Conservation (phyloP, 768 basidiomycete genomes). For the Lentinula lateritia region DNA sequence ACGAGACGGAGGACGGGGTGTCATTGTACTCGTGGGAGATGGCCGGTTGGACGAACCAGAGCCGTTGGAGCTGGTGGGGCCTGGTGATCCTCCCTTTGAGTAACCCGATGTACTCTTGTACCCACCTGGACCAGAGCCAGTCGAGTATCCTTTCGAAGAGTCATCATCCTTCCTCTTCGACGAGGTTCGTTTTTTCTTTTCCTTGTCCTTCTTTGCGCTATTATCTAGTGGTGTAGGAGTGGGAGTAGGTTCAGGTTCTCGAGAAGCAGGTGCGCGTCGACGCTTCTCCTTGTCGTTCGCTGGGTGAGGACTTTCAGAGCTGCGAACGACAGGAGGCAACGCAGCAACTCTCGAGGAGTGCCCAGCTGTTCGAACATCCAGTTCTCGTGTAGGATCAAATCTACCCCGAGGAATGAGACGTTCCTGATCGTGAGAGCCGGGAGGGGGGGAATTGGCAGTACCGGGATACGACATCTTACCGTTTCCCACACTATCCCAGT, state of each 20-base stretch:
- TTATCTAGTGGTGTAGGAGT: background rate
- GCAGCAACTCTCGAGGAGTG: constrained; percentile 21
- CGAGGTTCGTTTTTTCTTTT: constrained; percentile 44
- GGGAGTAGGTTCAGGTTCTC: background rate
- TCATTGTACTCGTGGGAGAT: constrained; percentile 59
- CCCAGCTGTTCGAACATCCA: constrained; percentile 13
- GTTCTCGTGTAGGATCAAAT: constrained; percentile 42
- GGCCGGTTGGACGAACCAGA: constrained; percentile 64
- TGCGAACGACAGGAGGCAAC: constrained; percentile 25
- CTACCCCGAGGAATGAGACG: constrained; percentile 56
- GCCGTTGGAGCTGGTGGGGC: constrained; percentile 60
- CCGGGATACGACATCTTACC: constrained; percentile 40
- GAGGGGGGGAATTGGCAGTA: constrained; percentile 25
- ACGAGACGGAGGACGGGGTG: constrained; percentile 52
- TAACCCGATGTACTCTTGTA: constrained; percentile 26
- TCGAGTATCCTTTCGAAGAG: constrained; percentile 35
- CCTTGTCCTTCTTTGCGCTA: constrained; percentile 39
- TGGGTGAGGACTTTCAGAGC: constrained; percentile 59
- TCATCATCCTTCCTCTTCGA: constrained; percentile 42
- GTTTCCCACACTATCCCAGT: constrained; percentile 43
- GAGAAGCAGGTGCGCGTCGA: constrained; percentile 11
- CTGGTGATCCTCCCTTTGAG: constrained; percentile 47
- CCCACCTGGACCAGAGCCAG: constrained; percentile 2
- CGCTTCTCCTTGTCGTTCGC: constrained; percentile 14
- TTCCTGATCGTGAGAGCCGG: constrained; percentile 41